Percentiles rank a stretch among this genome's conserved stretches.
phyloP scores from a whole-genome alignment of 108 stramenopile genomes.

The Cyclotella kingstonii region DNA sequence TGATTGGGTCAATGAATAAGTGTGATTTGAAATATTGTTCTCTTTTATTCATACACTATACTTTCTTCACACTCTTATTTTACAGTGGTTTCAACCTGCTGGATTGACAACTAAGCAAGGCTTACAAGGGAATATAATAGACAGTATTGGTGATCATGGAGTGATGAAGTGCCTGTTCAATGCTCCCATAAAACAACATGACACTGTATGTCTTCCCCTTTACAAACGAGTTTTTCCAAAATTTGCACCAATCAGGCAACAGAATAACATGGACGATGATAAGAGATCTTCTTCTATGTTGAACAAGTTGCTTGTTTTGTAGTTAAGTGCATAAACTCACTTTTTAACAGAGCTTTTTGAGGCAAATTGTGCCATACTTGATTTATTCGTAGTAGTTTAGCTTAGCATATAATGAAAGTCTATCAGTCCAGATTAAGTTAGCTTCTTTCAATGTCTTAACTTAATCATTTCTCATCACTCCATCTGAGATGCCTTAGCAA shows the following conservation, averaged over 20 bases:
- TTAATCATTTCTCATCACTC: no score
- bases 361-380: no score
- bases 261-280: constrained; percentile 10
- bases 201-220: constrained; percentile 95
- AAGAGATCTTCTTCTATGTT: background rate
- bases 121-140: constrained; percentile 91
- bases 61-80: background rate
- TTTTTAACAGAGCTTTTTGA: no score
- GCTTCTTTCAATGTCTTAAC: no score
- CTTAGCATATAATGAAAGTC: no score
- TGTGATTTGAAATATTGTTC: background rate
- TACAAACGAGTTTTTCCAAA: constrained; percentile 99
- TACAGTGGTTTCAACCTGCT: constrained; percentile 96
- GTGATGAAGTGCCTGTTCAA: constrained; percentile 99
- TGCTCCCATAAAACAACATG: constrained; percentile 95
- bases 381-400: no score
- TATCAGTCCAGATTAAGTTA: no score
- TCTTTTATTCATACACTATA: background rate
- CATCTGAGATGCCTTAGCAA: no score
- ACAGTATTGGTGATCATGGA: constrained; percentile 98
- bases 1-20: background rate
- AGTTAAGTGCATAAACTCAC: no score
- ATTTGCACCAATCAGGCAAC: constrained; percentile 63
- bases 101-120: constrained; percentile 96
- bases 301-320: constrained; percentile 34